Conservation (phyloP, 2,329 filamentous ascomycete genomes). For the Mycogone perniciosa region DNA sequence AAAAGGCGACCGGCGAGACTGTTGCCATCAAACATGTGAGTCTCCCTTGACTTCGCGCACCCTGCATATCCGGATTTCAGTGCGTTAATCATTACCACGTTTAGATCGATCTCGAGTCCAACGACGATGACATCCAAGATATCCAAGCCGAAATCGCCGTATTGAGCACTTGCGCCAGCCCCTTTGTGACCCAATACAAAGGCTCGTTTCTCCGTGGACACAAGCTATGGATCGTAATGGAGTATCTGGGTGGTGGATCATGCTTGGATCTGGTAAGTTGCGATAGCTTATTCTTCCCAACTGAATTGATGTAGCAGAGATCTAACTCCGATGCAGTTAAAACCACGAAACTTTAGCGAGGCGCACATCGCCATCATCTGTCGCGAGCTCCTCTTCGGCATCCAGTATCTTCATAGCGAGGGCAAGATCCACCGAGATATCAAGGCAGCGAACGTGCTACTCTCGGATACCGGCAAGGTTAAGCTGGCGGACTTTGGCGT, state of each 20-base stretch:
- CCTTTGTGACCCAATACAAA: constrained; percentile 93
- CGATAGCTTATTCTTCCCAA: not conserved
- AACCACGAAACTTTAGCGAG: constrained; percentile 84
- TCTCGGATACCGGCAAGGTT: constrained; percentile 85
- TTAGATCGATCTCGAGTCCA: constrained; percentile 96
- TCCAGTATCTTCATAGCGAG: constrained; percentile 89
- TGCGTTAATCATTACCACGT: not conserved
- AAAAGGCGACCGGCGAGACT: constrained; percentile 81
- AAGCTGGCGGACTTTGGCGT: constrained; percentile 97
- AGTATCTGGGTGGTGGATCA: constrained; percentile 90
- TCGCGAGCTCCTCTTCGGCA: constrained; percentile 78
- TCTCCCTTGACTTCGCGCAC: constrained; percentile 13
- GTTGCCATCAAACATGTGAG: constrained; percentile 95
- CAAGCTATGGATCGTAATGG: constrained; percentile 99
- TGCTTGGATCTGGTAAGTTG: constrained; percentile 77
- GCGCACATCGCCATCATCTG: constrained; percentile 90
- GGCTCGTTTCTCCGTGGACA: constrained; percentile 92
- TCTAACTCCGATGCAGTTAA: constrained; percentile 53
- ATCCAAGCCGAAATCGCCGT: constrained; percentile 97
- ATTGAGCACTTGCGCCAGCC: constrained; percentile 88
- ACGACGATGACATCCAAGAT: constrained; percentile 95
- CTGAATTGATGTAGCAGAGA: constrained; percentile 7
- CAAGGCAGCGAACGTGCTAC: constrained; percentile 91
- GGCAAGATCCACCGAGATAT: constrained; percentile 97
- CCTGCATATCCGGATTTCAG: not conserved